phyloP scores from a whole-genome alignment of 495 filamentous ascomycete species.

The Ramalina peruviana region DNA sequence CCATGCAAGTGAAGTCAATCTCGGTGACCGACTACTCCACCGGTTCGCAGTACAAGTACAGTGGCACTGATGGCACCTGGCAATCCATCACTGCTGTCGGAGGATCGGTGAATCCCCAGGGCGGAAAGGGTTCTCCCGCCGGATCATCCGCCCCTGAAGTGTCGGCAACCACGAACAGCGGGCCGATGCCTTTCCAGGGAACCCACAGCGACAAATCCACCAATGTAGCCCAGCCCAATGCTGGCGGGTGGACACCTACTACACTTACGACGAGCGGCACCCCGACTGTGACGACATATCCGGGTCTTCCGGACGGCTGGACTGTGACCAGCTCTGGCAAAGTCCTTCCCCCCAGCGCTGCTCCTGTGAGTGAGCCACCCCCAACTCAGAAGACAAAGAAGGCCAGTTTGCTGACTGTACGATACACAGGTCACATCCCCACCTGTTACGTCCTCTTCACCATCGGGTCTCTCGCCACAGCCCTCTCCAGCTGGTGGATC shows the following conservation, averaged over 20 bases:
- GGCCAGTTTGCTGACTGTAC: constrained; percentile 21
- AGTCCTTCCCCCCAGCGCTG: constrained; percentile 30
- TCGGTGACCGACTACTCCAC: constrained; percentile 82
- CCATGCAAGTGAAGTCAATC: constrained; percentile 68
- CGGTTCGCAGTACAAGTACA: constrained; percentile 67
- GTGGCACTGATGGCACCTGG: constrained; percentile 63
- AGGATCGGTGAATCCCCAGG: constrained; percentile 46
- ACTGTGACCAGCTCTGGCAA: constrained; percentile 58
- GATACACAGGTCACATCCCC: constrained; percentile 31
- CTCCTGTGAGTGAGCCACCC: constrained; percentile 37
- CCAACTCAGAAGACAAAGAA: constrained; percentile 9
- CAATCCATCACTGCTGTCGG: constrained; percentile 64
- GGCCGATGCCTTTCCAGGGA: constrained; percentile 49
- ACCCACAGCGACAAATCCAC: constrained; percentile 41
- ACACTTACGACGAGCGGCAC: constrained; percentile 26
- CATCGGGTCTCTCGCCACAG: constrained; percentile 29
- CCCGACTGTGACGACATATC: constrained; percentile 28
- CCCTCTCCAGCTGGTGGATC: constrained; percentile 32
- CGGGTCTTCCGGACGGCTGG: constrained; percentile 56
- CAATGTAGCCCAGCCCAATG: constrained; percentile 34
- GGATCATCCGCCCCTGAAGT: constrained; percentile 34
- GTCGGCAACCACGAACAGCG: constrained; percentile 38
- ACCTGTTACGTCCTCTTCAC: constrained; percentile 31
- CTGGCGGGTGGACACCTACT: constrained; percentile 47
- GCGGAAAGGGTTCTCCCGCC: constrained; percentile 26